Evolutionary conservation across 1,284 basidiomycete species (phyloP), one percentile per base, ranked within the genome.

Genomic region (Puccinia coronata): DNA sequence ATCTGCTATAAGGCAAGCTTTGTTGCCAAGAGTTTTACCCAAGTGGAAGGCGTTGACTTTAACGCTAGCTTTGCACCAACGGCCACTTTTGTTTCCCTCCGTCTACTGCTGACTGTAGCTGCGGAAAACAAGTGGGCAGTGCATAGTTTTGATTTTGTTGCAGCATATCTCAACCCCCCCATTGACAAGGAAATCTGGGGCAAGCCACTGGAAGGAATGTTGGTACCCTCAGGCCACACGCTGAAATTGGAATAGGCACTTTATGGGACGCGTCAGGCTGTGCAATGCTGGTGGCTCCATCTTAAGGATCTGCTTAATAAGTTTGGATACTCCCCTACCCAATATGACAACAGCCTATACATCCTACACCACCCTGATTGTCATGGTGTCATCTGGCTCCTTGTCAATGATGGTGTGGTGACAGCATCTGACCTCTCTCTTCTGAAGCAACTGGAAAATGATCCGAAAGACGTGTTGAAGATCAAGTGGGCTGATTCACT

Each of bases 121-220:
- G 65, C 65, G 3, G 23, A 4, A 3, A 11, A 41, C n/a, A 25
- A 67, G 3, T 67, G 65, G 65, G 9, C n/a, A 4, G 65, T 67
- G 2, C 65, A 67, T 36, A 36, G 31, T 63, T 63, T 63, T 63
- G 59, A 63, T 63, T 63, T 63, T 63, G 59, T 63, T 3, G 59
- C 59, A 31, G 59, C 59, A 14, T 63, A 63, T 20, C 59, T 63
- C 6, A 63, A 63, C 34, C 34, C 59, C 6, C 59, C 59, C 6
- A 63, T 63, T 28, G 59, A 63, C 20, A 28, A 63, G 34, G 59
- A 63, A 6, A 28, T 63, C 6, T 63, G 59, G 59, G 59, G 20
- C 3, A 63, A 31, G 34, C 59, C 59, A 31, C 55, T 23, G 23
- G 55, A 57, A 57, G 55, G 55, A 23, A 57, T 57, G 55, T 9